phyloP scores from a whole-genome alignment of 169 alveolate genomes.

The Plasmodium fragile region DNA sequence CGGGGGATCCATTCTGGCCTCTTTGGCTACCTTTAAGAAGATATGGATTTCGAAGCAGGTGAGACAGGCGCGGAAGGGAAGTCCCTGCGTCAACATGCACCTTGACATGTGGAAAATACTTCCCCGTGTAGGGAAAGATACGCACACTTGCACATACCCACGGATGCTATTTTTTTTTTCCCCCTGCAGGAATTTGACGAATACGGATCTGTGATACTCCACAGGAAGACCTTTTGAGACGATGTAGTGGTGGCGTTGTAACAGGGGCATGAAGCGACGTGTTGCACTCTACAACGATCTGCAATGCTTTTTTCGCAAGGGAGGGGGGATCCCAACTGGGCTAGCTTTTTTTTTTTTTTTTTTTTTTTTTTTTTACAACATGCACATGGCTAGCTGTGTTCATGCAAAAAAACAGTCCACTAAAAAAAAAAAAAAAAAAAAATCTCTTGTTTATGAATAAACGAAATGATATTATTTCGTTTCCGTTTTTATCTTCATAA shows the following conservation, averaged over 20 bases:
- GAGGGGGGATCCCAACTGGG: neutral
- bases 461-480: neutral
- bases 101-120: neutral
- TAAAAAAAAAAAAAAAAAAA: neutral
- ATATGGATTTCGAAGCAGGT: constrained; percentile 71
- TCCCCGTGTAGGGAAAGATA: neutral
- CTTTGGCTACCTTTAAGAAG: constrained; percentile 65
- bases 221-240: constrained; percentile 55
- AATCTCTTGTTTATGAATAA: neutral
- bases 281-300: neutral
- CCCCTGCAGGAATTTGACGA: constrained; percentile 68
- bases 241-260: neutral
- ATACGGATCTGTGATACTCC: constrained; percentile 61
- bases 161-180: neutral
- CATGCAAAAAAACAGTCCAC: neutral
- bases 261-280: neutral
- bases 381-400: neutral
- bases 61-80: neutral
- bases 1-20: constrained; percentile 70
- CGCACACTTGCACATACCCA: neutral
- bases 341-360: neutral
- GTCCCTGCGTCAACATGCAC: neutral
- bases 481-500: neutral
- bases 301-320: neutral
- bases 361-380: neutral